These are phyloP conservation scores for Caloboletus inedulis DNA, from an alignment of 1,284 basidiomycete genomes.

Conservation along the genomic window DNA sequence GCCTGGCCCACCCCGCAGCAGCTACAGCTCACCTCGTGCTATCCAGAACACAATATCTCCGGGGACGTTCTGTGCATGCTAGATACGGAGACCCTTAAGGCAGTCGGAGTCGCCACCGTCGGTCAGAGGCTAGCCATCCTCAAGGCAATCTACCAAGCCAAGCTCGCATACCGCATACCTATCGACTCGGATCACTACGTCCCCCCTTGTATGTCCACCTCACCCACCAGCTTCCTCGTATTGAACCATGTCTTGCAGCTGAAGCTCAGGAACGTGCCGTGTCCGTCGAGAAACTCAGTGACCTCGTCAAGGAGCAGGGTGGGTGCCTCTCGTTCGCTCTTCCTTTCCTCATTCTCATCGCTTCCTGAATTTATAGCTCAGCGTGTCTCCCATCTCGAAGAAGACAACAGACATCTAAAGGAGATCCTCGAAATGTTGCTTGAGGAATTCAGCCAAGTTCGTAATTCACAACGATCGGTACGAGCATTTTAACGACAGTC, in stretches of 20 bases:
- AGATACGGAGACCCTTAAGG: constrained; percentile 78
- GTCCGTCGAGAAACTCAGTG: constrained; percentile 66
- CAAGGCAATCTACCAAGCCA: constrained; percentile 85
- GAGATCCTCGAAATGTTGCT: constrained; percentile 57
- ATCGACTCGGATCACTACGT: constrained; percentile 86
- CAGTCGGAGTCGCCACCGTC: constrained; percentile 79
- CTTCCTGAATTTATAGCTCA: constrained; percentile 46
- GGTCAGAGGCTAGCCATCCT: constrained; percentile 88
- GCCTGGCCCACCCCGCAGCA: not conserved
- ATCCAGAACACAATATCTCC: constrained; percentile 81
- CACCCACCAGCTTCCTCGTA: constrained; percentile 1
- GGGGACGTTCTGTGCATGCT: constrained; percentile 85
- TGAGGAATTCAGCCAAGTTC: constrained; percentile 55
- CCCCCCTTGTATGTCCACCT: constrained; percentile 71
- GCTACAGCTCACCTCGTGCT: constrained; percentile 5
- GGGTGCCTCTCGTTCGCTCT: constrained; percentile 17
- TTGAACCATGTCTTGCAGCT: constrained; percentile 40
- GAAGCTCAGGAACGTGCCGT: constrained; percentile 61
- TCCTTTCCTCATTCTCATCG: constrained; percentile 7
- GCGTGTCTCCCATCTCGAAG: constrained; percentile 66
- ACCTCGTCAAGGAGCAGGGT: constrained; percentile 78
- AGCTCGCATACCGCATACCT: constrained; percentile 78
- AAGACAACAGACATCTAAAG: constrained; percentile 70
- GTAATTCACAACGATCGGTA: constrained; percentile 23
- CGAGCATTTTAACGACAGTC: constrained; percentile 3